A percentile compares a stretch with the other conserved stretches of the same genome.
Evolutionary conservation across 2,329 filamentous ascomycete genomes (phyloP).

Genomic region (Colletotrichum sp.): DNA sequence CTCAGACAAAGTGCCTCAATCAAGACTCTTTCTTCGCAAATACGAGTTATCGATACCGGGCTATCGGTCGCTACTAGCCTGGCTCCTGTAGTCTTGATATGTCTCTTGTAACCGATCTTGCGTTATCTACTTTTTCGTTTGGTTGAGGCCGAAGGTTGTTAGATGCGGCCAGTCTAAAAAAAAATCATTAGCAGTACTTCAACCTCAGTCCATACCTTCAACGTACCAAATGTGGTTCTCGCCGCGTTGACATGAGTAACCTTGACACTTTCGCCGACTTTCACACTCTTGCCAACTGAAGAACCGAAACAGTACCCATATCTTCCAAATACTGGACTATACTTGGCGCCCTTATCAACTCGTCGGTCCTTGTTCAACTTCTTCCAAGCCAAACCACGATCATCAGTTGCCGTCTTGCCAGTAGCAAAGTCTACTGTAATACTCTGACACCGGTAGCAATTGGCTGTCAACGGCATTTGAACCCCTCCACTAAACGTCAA

Average conservation of each 20-base stretch:
- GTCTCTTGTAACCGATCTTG: not conserved
- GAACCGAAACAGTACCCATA: not conserved
- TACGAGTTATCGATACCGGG: fast-evolving
- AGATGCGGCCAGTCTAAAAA: not conserved
- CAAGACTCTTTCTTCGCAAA: fast-evolving
- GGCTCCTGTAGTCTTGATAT: not conserved
- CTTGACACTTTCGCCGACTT: not conserved
- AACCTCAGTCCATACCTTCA: not conserved
- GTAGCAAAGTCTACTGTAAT: conserved; percentile 1
- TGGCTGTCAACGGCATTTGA: not conserved
- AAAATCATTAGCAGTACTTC: not conserved
- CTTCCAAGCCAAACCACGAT: not conserved
- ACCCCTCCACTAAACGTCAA: not conserved
- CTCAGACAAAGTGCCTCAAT: fast-evolving
- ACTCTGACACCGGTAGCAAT: conserved; percentile 1
- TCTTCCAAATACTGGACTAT: not conserved
- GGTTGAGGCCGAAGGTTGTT: not conserved
- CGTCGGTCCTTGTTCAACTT: not conserved
- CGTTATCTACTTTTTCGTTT: not conserved
- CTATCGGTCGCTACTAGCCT: not conserved
- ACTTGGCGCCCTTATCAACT: not conserved
- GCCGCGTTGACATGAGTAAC: not conserved
- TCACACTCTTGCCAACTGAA: not conserved
- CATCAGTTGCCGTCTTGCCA: not conserved
- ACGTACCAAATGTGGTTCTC: not conserved